Base-by-base conservation (phyloP, 169 alveolate species). In the Cystoisospora suis region DNA sequence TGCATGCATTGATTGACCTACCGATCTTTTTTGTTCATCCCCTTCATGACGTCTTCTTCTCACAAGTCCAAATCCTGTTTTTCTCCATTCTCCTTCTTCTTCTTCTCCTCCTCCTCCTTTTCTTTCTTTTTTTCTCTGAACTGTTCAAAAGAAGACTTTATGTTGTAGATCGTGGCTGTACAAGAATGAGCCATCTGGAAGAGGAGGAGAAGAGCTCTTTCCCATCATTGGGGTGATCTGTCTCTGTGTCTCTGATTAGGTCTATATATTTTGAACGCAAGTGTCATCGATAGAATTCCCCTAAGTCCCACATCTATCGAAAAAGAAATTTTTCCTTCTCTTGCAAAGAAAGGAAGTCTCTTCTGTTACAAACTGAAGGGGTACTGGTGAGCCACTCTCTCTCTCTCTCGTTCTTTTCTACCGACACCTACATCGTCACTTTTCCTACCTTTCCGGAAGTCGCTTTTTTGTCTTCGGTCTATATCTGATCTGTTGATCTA, bases 281-380 rank as follows among this genome's bases (percentile, higher is more conserved):
- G 95, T 56, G 93, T 98, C 89, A 94, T 98, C 79, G 97, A 96
- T 87, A 94, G 97, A 46, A 97, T 99, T 83, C 96, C 97, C 79
- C 96, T 94, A 49, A 94, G 96, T 69, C 98, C 98, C 44, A 96
- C 97, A 7, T 97, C 99, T 3, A 95, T 99, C 29, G 99, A 99
- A 93, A 96, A 97, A 81, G 99, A 97, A 92, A 93, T 98, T 20
- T 99, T 99, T 90, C 99, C 99, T 12, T 77, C 89, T 44, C 95
- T 98, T 97, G 99, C 99, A 29, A 91, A 94, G 20, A 94, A 94
- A 45, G 94, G 94, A 58, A 81, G 77, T 42, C 95, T 96, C 56
- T 96, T 81, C 83, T 94, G 97, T 93, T 93, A 89, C 72, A 92
- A 92, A 40, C 93, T 97, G 44, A 79, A 79, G 95, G 98, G 95